Base-by-base conservation (phyloP, 352 stramenopile genomes). In the Globisporangium mamillatum region DNA sequence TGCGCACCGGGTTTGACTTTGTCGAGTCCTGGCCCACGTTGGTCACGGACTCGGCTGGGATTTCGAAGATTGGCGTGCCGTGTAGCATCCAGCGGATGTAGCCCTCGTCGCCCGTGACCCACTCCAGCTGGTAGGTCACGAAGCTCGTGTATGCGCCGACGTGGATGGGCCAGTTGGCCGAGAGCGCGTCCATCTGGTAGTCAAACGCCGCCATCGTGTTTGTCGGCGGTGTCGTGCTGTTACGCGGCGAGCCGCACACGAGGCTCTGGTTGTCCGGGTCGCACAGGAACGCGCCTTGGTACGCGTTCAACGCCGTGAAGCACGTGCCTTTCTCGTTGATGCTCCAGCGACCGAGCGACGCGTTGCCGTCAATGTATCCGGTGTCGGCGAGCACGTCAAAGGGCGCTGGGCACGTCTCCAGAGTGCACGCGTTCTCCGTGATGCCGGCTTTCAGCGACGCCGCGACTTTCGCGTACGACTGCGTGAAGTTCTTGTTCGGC, bases 151-250 rank as follows among this genome's bases (percentile, higher is more conserved):
- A 92, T 14, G 78, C 84, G 1, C 76, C 82, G 36, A 87, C 75
- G 65, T 89, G 84, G 44, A 90, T 79, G 29, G 70, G 75, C 80
- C 81, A 91, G 63, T 92, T 92, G 24, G 81, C 78, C 1, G 84
- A 92, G 10, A 92, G 50, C 12, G 84, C 84, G 60, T 92, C 84
- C 82, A 92, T 91, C 64, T 91, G 84, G 68, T 92, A 92, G 36
- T 75, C 72, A 41, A 90, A 92, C 9, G 76, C 58, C 1, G 79
- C 69, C 79, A 91, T 91, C 36, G 74, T 77, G 62, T 89, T 88
- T 18, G 78, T 88, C 60, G 78, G 78, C 8, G 73, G 60, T 2
- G 79, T 87, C 53, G 73, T 72, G 48, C 73, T 68, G 57, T 87
- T 89, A 10, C 84, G 74, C 0, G 81, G 82, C 14, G 69, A 60